Percentiles rank a stretch among this genome's conserved stretches.
These are phyloP conservation scores for Trichocladium antarcticum DNA, from an alignment of 495 filamentous ascomycete genomes.

Conservation along the genomic window DNA sequence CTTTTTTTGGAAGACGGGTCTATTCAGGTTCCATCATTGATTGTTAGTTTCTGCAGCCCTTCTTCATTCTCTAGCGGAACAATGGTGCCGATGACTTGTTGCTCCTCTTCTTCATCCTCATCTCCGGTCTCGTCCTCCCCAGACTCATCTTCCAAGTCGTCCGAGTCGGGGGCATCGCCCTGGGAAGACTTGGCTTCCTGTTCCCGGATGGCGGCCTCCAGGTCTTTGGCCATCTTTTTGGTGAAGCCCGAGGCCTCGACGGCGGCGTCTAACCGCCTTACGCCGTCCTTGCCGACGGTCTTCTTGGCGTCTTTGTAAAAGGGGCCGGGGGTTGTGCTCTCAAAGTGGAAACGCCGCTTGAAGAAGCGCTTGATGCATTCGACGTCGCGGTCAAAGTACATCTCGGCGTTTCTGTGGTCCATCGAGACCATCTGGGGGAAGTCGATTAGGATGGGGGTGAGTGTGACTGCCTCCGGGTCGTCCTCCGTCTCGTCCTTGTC, in stretches of 20 bases:
- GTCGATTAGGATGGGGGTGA: conserved; percentile 77
- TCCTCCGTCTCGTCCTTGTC: conserved; percentile 30
- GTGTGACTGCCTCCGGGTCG: conserved; percentile 20
- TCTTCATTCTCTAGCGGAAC: background rate
- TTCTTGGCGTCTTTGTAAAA: conserved; percentile 76
- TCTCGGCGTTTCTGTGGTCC: conserved; percentile 81
- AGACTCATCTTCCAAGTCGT: conserved; percentile 29
- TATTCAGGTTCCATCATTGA: conserved; percentile 17
- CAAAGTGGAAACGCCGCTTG: conserved; percentile 76
- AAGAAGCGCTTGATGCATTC: conserved; percentile 92
- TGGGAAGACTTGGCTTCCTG: conserved; percentile 30
- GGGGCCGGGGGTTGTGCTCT: conserved; percentile 68
- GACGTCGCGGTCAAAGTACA: conserved; percentile 93
- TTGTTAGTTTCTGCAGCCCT: conserved; percentile 17
- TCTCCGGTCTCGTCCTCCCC: conserved; percentile 52
- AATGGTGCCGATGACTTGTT: conserved; percentile 7
- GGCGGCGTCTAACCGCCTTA: conserved; percentile 67
- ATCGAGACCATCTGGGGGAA: conserved; percentile 99
- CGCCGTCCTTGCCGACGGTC: conserved; percentile 50
- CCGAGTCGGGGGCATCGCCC: conserved; percentile 13
- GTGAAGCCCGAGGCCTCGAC: conserved; percentile 92
- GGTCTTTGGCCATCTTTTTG: conserved; percentile 86
- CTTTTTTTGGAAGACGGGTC: background rate
- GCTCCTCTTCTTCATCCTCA: conserved; percentile 22
- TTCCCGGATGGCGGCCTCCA: conserved; percentile 77